Percentiles rank a stretch among this genome's conserved stretches.
Evolutionary conservation across 257 asterid genomes (phyloP).

Genomic region (Ballota nigra): DNA sequence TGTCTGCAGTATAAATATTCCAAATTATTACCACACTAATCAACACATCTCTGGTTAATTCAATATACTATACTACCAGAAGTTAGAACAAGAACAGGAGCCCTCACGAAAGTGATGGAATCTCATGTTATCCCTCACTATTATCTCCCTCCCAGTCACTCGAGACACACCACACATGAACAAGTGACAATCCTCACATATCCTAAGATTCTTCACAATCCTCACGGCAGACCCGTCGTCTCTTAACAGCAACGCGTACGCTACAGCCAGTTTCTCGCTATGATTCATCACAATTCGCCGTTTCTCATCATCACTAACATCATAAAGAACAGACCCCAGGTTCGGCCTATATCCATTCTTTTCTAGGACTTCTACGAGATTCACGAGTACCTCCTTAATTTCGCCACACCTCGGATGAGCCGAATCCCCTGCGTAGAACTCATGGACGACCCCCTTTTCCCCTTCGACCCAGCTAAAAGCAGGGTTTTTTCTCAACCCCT

Average conservation of each 20-base stretch:
- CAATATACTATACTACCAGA: conserved; percentile 52
- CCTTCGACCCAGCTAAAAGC: conserved; percentile 79
- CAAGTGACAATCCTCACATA: conserved; percentile 82
- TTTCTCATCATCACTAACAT: conserved; percentile 65
- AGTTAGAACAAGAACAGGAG: conserved; percentile 69
- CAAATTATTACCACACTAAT: neutral
- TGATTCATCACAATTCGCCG: conserved; percentile 56
- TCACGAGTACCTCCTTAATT: conserved; percentile 38
- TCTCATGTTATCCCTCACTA: conserved; percentile 75
- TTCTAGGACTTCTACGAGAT: conserved; percentile 34
- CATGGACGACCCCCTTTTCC: conserved; percentile 59
- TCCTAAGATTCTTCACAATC: conserved; percentile 75
- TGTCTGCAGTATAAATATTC: neutral
- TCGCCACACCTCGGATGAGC: conserved; percentile 51
- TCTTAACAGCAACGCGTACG: conserved; percentile 44
- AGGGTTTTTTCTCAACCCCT: conserved; percentile 44
- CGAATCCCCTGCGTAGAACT: conserved; percentile 64
- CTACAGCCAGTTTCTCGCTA: conserved; percentile 78
- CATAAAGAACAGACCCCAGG: conserved; percentile 52
- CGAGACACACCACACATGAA: conserved; percentile 68
- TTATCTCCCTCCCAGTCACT: conserved; percentile 54
- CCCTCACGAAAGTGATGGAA: conserved; percentile 73
- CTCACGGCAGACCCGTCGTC: conserved; percentile 39
- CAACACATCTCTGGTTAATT: neutral
- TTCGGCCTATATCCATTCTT: conserved; percentile 55